Base-by-base conservation (phyloP, 148 eudicot genomes). In the Pharnaceum exiguum region DNA sequence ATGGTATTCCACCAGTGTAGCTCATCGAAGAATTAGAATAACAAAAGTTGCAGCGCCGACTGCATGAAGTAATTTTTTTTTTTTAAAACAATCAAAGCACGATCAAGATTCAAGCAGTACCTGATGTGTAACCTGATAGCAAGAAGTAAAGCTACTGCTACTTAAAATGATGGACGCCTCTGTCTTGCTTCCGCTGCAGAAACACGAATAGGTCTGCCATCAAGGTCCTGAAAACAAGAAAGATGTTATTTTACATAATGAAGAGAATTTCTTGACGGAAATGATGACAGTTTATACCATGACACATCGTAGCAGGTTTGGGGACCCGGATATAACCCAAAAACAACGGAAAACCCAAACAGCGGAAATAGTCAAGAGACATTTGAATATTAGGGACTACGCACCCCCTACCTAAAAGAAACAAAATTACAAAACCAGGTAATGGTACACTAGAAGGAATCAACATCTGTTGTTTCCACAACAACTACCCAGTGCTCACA, bases 151-250 rank as follows among this genome's bases (percentile, higher is more conserved):
- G 30, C 19, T 47, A 50, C 50, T 47, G 29, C 53, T 32, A 39
- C 38, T 27, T 72, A 43, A 87, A 76, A 82, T n/a, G n/a, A 80
- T 27, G 66, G 75, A 30, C 96, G 94, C 75, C 75, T 77, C 40
- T 78, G 80, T 55, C 82, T 87, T 45, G 84, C 71, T 76, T 85
- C 98, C 21, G 98, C 98, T 48, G 63, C 69, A 55, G 78, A 75
- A 22, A 91, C 96, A 52, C 98, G 84, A 46, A 91, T 91, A 51
- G 74, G 30, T 74, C 98, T 77, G 19, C 98, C 98, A 29, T 74
- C 63, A 3, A 91, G 68, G 62, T 91, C 98, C 98, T 91, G 78
- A 71, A 80, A 27, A 65, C 19, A 64, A 45, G 50, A 9, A 17
- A 39, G 33, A 29, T n/a, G 55, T 37, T 10, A 44, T 17, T 40